Evolutionary conservation across 2,329 filamentous ascomycete species (phyloP), one percentile per base, ranked within the genome.

Genomic region (Passalora sequoiae): DNA sequence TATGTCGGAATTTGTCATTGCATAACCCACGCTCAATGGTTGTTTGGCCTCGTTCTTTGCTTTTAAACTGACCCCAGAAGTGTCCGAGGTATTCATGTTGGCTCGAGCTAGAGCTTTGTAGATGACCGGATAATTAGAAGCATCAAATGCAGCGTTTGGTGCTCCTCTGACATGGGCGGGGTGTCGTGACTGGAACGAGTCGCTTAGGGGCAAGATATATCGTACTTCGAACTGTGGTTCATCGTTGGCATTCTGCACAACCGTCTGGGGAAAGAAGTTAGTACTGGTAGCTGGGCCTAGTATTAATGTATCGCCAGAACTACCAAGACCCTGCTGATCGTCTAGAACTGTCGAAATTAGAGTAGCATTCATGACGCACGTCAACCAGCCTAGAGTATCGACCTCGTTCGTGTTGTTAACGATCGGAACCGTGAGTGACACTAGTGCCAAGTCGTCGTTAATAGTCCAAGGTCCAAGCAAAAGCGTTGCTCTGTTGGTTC

Each of bases 341-440:
- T 69, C 65, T 19, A 81, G 69, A 1, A 88, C 75, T 32, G 73
- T 65, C n/a, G 80, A 69, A 3, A 92, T 70, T 1, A 83, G 73
- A 3, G 69, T 68, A 1, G 83, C 83, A 43, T 85, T 78, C 43
- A 85, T 76, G n/a, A 94, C 72, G 2, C 91, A 69, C 1, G 88
- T 94, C 69, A 95, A 77, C 70, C 88, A 95, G 1, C 87, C 89
- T 4, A 95, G 72, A 1, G 91, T 77, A 49, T 84, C 80, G 3
- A 68, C 69, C 30, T 67, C 62, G 2, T 75, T 74, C 2, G 73
- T 72, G 52, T 82, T 84, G 60, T 84, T 81, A 47, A 86, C 76
- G 40, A 96, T 79, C 0, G 89, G 86, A 12, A 91, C 68, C 0
- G 89, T 94, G 46, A 94, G 71, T 2, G 89, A 95, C 9, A 94